Percentiles rank a stretch among this genome's conserved stretches.
These are phyloP conservation scores for Penstemon barbatus DNA, from an alignment of 257 asterid species.

Conservation along the genomic window DNA sequence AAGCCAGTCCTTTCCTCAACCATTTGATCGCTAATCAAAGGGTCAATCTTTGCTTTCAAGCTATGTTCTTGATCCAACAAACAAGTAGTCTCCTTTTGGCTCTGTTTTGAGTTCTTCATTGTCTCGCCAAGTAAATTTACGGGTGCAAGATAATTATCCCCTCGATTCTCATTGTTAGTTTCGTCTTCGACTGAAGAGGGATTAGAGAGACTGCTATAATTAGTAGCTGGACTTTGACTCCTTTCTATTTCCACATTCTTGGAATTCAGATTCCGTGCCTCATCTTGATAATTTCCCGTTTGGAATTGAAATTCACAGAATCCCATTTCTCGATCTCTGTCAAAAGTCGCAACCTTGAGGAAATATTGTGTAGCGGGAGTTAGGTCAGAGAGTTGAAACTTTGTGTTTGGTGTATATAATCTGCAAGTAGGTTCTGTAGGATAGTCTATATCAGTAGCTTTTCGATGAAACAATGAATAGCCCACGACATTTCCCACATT, in stretches of 20 bases:
- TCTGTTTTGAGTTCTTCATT: constrained; percentile 23
- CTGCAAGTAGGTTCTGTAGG: constrained; percentile 66
- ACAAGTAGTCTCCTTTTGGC: constrained; percentile 38
- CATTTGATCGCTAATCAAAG: constrained; percentile 30
- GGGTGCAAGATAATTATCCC: constrained; percentile 44
- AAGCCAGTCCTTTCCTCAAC: constrained; percentile 46
- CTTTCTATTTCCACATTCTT: constrained; percentile 43
- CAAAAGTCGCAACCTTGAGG: constrained; percentile 58
- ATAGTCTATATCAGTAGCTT: constrained; percentile 52
- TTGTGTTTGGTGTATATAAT: constrained; percentile 52
- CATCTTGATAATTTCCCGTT: constrained; percentile 38
- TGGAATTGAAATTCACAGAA: constrained; percentile 45
- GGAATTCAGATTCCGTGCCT: constrained; percentile 34
- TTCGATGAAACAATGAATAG: constrained; percentile 68
- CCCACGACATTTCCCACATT: constrained; percentile 26
- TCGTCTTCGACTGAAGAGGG: constrained; percentile 87
- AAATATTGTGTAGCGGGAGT: constrained; percentile 55
- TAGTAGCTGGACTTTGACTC: constrained; percentile 60
- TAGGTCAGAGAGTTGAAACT: constrained; percentile 53
- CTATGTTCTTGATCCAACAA: constrained; percentile 47
- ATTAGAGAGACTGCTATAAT: constrained; percentile 78
- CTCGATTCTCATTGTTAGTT: constrained; percentile 50
- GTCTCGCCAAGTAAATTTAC: constrained; percentile 24
- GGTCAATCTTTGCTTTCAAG: constrained; percentile 29
- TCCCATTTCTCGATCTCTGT: constrained; percentile 46